Conservation (phyloP, 2,329 filamentous ascomycete species). For the Penicillium sp. region DNA sequence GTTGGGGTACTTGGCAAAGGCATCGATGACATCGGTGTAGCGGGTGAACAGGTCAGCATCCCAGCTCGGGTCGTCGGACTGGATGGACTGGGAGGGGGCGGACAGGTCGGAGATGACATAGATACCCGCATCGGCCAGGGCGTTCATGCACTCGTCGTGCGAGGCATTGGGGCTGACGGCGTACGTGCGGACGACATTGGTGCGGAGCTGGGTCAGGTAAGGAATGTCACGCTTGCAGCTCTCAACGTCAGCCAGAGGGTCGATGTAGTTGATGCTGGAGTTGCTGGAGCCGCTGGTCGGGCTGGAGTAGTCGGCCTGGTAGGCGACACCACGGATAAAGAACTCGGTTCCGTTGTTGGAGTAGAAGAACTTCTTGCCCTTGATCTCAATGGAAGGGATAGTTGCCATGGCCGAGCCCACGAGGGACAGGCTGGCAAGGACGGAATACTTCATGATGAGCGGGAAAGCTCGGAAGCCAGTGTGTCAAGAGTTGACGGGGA, state of each 20-base stretch:
- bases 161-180: constrained; percentile 78
- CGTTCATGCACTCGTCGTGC: constrained; percentile 81
- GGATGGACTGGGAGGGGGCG: constrained; percentile 79
- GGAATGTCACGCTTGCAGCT: constrained; percentile 84
- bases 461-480: constrained; percentile 14
- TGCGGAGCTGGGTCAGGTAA: constrained; percentile 73
- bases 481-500: constrained; percentile 14
- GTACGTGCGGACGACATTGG: constrained; percentile 95
- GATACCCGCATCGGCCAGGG: constrained; percentile 82
- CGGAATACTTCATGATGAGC: constrained; percentile 57
- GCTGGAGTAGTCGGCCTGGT: constrained; percentile 71
- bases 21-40: constrained; percentile 83
- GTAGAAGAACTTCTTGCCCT: constrained; percentile 90
- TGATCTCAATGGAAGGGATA: constrained; percentile 61
- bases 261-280: constrained; percentile 62
- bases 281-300: constrained; percentile 49
- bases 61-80: constrained; percentile 78
- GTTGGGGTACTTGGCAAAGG: constrained; percentile 80
- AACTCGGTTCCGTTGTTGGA: constrained; percentile 76
- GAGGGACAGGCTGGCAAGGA: constrained; percentile 55
- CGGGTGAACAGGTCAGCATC: constrained; percentile 73
- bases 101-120: constrained; percentile 93
- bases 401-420: constrained; percentile 51
- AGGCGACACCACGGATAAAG: constrained; percentile 88
- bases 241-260: constrained; percentile 74